These are phyloP conservation scores for Cyanidiococcus yangmingshanensis DNA, from an alignment of 23 red algal species.

Conservation along the genomic window DNA sequence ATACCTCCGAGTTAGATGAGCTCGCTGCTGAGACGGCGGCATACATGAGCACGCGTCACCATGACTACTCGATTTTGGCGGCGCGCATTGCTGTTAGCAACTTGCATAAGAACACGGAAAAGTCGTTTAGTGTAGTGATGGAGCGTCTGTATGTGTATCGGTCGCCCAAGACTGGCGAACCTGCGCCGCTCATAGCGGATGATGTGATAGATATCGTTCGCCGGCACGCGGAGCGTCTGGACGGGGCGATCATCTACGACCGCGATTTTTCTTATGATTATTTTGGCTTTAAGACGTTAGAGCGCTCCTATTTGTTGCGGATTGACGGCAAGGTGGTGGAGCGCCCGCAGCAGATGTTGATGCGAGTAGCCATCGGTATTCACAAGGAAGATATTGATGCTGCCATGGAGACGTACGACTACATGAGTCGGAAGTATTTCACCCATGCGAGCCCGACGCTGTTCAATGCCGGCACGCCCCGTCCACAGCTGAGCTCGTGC, in stretches of 20 bases:
- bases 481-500: conserved; percentile 90
- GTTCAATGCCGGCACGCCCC: conserved; percentile 89
- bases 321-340: conserved; percentile 91
- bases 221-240: conserved; percentile 57
- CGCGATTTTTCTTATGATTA: conserved; percentile 98
- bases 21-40: conserved; percentile 96
- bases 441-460: conserved; percentile 92
- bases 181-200: conserved; percentile 60
- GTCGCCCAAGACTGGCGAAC: conserved; percentile 40
- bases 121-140: conserved; percentile 69
- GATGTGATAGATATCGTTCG: conserved; percentile 56
- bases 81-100: conserved; percentile 93
- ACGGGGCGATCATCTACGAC: conserved; percentile 94
- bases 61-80: conserved; percentile 94
- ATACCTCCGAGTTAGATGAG: conserved; percentile 91
- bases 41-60: conserved; percentile 91
- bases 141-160: conserved; percentile 45
- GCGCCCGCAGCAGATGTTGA: conserved; percentile 97
- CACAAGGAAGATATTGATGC: conserved; percentile 76
- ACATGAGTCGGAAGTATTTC: conserved; percentile 82
- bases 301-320: conserved; percentile 87
- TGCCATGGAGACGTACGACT: conserved; percentile 78
- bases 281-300: conserved; percentile 97
- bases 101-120: conserved; percentile 89
- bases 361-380: conserved; percentile 90